Evolutionary conservation across 2,329 filamentous ascomycete genomes (phyloP).

Genomic region (Blastomyces silverae): DNA sequence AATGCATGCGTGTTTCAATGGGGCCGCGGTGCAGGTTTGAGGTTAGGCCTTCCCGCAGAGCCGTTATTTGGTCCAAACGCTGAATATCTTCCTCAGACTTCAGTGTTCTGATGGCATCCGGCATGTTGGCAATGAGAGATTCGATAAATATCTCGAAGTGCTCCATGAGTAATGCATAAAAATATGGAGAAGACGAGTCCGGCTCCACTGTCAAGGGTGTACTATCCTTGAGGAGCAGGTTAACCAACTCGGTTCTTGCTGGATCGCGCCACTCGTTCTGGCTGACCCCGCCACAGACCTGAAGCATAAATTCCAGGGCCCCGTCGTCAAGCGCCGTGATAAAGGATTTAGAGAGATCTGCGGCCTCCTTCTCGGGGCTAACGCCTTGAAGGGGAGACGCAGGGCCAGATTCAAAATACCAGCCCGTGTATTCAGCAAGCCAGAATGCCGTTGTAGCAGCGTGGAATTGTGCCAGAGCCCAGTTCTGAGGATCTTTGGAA

Average conservation of each 20-base stretch:
- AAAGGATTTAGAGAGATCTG: slow-evolving; percentile 65
- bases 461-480: slow-evolving; percentile 68
- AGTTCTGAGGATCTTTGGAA: slow-evolving; percentile 59
- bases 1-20: slow-evolving; percentile 48
- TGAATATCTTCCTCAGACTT: slow-evolving; percentile 88
- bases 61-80: slow-evolving; percentile 42
- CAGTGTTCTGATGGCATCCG: slow-evolving; percentile 78
- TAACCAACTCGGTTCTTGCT: slow-evolving; percentile 71
- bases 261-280: slow-evolving; percentile 81
- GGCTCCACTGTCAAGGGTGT: slow-evolving; percentile 61
- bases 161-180: slow-evolving; percentile 66
- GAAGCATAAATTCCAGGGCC: slow-evolving; percentile 84
- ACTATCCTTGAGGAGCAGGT: slow-evolving; percentile 75
- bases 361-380: slow-evolving; percentile 60
- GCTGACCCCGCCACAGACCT: slow-evolving; percentile 73
- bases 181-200: slow-evolving; percentile 61
- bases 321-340: slow-evolving; percentile 75
- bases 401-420: slow-evolving; percentile 69
- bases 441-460: slow-evolving; percentile 76
- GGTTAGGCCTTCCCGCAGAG: slow-evolving; percentile 40
- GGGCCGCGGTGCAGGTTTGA: slow-evolving; percentile 37
- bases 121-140: slow-evolving; percentile 89
- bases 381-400: slow-evolving; percentile 54
- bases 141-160: slow-evolving; percentile 84
- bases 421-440: slow-evolving; percentile 87